A percentile compares a stretch with the other conserved stretches of the same genome.
Conservation (phyloP, 345 rosid species). For the Citrus reticulata region DNA sequence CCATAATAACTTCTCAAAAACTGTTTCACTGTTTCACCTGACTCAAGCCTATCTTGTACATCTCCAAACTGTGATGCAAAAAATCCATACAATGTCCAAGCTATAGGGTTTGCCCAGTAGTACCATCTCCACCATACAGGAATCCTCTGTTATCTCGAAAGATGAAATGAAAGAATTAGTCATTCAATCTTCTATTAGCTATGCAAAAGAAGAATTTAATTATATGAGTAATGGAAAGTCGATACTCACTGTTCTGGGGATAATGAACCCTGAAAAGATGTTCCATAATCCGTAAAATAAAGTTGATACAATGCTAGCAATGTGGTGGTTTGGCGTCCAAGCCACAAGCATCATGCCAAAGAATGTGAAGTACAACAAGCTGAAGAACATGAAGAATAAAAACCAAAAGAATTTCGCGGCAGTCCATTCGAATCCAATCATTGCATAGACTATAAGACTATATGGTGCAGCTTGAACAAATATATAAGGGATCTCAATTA, state of each 20-base stretch:
- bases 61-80: slow-evolving; percentile 32
- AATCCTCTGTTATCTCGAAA: slow-evolving; percentile 16
- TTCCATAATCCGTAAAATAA: slow-evolving; percentile 40
- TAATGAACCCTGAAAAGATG: slow-evolving; percentile 39
- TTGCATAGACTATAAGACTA: neutral
- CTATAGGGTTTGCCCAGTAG: neutral
- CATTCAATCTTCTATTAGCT: neutral
- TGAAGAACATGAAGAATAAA: slow-evolving; percentile 42
- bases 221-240: too few relatives aligned
- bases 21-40: slow-evolving; percentile 18
- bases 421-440: slow-evolving; percentile 44
- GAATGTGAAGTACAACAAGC: slow-evolving; percentile 44
- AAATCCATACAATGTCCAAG: slow-evolving; percentile 31
- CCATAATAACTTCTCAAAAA: slow-evolving; percentile 27
- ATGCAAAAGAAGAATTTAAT: neutral
- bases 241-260: slow-evolving; percentile 36
- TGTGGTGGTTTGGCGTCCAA: slow-evolving; percentile 40
- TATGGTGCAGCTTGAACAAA: slow-evolving; percentile 30
- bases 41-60: slow-evolving; percentile 4
- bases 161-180: neutral
- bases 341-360: slow-evolving; percentile 48
- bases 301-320: slow-evolving; percentile 29
- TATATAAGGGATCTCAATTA: slow-evolving; percentile 42
- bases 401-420: slow-evolving; percentile 43
- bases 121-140: slow-evolving; percentile 33